Base-by-base conservation (phyloP, 352 stramenopile genomes). In the Pythium diclinum region DNA sequence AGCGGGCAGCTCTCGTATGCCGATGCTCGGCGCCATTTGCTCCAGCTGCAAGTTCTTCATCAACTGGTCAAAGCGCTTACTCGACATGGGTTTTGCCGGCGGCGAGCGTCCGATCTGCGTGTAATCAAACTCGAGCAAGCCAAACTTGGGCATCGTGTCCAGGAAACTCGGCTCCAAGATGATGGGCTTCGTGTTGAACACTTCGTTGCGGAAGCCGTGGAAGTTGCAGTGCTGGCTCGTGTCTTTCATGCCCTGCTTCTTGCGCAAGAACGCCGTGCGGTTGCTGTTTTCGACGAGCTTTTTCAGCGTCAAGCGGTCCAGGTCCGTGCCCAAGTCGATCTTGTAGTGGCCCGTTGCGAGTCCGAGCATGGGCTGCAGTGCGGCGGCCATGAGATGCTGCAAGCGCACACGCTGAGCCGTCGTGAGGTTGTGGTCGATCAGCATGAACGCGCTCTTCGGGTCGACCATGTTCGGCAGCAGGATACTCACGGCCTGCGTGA, bases 211-310 rank as follows among this genome's bases (percentile, higher is more conserved):
- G 57, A 92, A 91, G 19, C 84, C 83, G 46, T 92, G 84, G 58
- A 82, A 80, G 59, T 92, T 92, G 3, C 42, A 62, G 51, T 92
- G 84, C 68, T 92, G 81, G 40, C 77, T 88, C 14, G 81, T 91
- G 67, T 92, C 84, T 57, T 89, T 87, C 19, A 81, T 57, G 2
- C 77, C 80, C 6, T 74, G 53, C 58, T 86, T 87, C 56, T 87
- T 89, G 17, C 82, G 79, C 53, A 90, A 60, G 56, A 93, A 89
- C 16, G 81, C 77, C 23, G 82, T 91, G 46, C 84, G 83, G 60
- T 85, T 92, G 68, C 72, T 87, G 59, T 90, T 91, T 55, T 93
- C 85, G 13, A 93, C 71, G 36, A 93, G 64, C 59, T 91, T 90
- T 58, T 85, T 83, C 21, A 90, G 59, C 14, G 79, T 85, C 32